These are phyloP conservation scores for Chrysosphaeria jannelii DNA, from an alignment of 2,329 filamentous ascomycete species.

Conservation along the genomic window DNA sequence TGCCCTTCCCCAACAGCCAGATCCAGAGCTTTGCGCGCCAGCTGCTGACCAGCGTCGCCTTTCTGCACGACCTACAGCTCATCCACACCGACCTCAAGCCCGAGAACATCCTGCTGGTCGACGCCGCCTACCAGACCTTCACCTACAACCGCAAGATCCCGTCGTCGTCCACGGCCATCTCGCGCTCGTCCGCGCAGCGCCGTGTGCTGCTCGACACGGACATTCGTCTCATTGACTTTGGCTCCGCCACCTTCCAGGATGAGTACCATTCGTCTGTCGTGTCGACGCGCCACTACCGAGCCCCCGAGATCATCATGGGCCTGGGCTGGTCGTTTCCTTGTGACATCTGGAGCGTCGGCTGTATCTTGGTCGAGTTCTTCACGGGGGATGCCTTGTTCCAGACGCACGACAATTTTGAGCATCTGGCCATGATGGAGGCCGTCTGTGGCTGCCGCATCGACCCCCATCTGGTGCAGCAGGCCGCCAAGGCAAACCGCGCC, in stretches of 20 bases:
- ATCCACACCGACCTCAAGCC: slow-evolving; percentile 68
- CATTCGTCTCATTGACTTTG: slow-evolving; percentile 40
- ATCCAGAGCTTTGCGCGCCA: slow-evolving; percentile 93
- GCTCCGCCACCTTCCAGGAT: slow-evolving; percentile 41
- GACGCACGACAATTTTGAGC: slow-evolving; percentile 42
- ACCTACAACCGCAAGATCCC: slow-evolving; percentile 41
- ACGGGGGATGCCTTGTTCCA: slow-evolving; percentile 43
- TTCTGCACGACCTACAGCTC: slow-evolving; percentile 89
- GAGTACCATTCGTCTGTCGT: slow-evolving; percentile 45
- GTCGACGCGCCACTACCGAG: slow-evolving; percentile 37
- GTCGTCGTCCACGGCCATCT: slow-evolving; percentile 28
- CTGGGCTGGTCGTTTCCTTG: slow-evolving; percentile 43
- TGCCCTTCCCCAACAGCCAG: slow-evolving; percentile 92
- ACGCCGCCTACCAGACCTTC: slow-evolving; percentile 35
- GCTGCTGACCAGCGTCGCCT: slow-evolving; percentile 91
- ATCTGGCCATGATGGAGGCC: slow-evolving; percentile 48
- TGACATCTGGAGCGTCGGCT: slow-evolving; percentile 47
- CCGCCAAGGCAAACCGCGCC: slow-evolving; percentile 24
- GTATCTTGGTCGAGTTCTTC: slow-evolving; percentile 41
- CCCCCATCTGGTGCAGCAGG: slow-evolving; percentile 22
- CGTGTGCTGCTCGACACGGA: slow-evolving; percentile 36
- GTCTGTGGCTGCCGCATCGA: slow-evolving; percentile 31
- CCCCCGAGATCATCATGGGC: slow-evolving; percentile 39
- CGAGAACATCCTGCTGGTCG: slow-evolving; percentile 37
- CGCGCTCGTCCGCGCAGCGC: slow-evolving; percentile 29